A percentile compares a stretch with the other conserved stretches of the same genome.
These are phyloP conservation scores for Amaranthus tricolor DNA, from an alignment of 179 eudicot genomes.

Conservation along the genomic window DNA sequence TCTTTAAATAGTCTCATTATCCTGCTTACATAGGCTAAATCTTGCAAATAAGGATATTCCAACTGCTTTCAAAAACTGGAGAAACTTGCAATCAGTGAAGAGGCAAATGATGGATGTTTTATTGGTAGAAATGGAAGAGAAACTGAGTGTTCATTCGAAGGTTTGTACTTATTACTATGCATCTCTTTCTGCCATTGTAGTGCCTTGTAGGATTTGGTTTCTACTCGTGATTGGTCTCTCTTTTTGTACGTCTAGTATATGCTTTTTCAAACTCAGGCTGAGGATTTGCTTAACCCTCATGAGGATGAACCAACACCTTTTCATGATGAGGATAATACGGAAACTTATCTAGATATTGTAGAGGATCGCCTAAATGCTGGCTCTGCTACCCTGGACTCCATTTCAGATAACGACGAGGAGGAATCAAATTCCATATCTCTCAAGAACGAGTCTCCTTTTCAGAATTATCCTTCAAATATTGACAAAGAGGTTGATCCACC, in stretches of 20 bases:
- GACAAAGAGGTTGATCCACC: constrained; percentile 21
- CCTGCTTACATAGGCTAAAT: constrained; percentile 52
- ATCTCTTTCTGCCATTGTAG: neutral
- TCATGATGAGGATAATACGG: constrained; percentile 38
- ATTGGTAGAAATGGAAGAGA: constrained; percentile 63
- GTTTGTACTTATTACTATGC: constrained; percentile 31
- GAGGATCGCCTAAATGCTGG: constrained; percentile 30
- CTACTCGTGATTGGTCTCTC: neutral
- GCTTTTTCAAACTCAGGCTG: constrained; percentile 34
- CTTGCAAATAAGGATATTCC: constrained; percentile 71
- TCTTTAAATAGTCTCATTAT: constrained; percentile 8
- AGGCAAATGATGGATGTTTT: constrained; percentile 35
- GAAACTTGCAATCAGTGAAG: constrained; percentile 40
- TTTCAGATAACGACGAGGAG: constrained; percentile 30
- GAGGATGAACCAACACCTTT: constrained; percentile 30
- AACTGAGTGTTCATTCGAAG: constrained; percentile 38
- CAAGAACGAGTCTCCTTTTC: neutral
- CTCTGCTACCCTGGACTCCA: constrained; percentile 22
- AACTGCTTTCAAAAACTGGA: constrained; percentile 51
- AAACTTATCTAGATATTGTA: constrained; percentile 20
- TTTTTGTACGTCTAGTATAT: neutral
- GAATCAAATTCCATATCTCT: constrained; percentile 14
- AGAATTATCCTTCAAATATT: constrained; percentile 7
- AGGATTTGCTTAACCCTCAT: constrained; percentile 31
- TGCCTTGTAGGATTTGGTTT: neutral